Evolutionary conservation across 192 early-diverging fungal species (phyloP).

Genomic region (Chytriomyces sp.): DNA sequence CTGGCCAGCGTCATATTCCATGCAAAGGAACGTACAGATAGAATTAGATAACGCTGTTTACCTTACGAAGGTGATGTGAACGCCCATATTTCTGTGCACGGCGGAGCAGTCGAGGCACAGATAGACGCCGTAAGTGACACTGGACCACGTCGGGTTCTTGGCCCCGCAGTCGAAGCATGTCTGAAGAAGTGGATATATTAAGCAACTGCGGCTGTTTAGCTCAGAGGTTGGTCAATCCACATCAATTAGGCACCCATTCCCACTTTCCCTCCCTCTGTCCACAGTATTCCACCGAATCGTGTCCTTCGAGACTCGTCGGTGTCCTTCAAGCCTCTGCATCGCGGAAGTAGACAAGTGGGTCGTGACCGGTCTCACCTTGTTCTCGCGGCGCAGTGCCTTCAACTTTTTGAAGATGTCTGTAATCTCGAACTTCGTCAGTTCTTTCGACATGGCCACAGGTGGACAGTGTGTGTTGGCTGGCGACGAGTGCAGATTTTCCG

Average conservation of each 20-base stretch:
- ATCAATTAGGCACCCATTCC: neutral
- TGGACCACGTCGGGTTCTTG: slow-evolving; percentile 95
- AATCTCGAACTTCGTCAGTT: slow-evolving; percentile 59
- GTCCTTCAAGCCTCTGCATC: neutral
- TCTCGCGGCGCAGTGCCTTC: slow-evolving; percentile 58
- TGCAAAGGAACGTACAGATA: slow-evolving; percentile 16
- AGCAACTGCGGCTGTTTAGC: no score
- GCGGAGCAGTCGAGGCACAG: slow-evolving; percentile 96
- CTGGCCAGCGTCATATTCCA: no score
- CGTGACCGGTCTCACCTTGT: slow-evolving; percentile 53
- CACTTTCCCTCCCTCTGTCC: neutral
- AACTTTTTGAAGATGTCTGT: slow-evolving; percentile 70
- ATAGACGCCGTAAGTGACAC: slow-evolving; percentile 92
- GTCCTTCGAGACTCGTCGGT: no score
- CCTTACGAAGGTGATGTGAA: slow-evolving; percentile 97
- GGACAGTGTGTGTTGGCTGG: no score
- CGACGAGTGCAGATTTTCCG: no score
- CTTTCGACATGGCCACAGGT: neutral
- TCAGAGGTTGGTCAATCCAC: neutral
- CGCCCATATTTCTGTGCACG: slow-evolving; percentile 94
- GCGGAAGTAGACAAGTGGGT: no score
- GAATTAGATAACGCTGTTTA: slow-evolving; percentile 30
- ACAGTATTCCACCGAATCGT: neutral
- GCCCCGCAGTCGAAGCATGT: slow-evolving; percentile 93
- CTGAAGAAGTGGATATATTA: slow-evolving; percentile 52